Percentiles rank a stretch among this genome's conserved stretches.
Conservation (phyloP, 192 early-diverging fungal genomes). For the Backusella liffmaniae region DNA sequence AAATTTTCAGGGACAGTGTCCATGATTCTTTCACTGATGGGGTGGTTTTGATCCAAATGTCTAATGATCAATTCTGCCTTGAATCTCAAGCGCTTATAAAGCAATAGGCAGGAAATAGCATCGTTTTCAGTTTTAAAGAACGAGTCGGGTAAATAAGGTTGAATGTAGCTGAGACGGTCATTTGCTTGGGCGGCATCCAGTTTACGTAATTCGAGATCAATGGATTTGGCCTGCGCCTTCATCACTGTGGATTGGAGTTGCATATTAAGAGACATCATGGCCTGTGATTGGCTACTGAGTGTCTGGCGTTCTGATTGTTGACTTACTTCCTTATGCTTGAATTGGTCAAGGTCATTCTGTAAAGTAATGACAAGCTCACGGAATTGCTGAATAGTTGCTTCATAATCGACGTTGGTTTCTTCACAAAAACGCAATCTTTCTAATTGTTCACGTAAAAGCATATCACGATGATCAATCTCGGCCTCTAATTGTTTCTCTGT, state of each 20-base stretch:
- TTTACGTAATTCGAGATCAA: conserved; percentile 88
- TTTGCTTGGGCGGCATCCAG: conserved; percentile 83
- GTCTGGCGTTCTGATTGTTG: conserved; percentile 54
- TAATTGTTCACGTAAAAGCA: conserved; percentile 59
- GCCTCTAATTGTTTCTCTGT: conserved; percentile 81
- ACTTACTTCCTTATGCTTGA: conserved; percentile 61
- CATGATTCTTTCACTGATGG: conserved; percentile 56
- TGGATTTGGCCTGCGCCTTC: conserved; percentile 83
- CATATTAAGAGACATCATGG: conserved; percentile 75
- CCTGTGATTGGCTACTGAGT: conserved; percentile 69
- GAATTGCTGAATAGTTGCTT: conserved; percentile 83
- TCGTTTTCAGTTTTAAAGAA: conserved; percentile 82
- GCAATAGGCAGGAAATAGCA: conserved; percentile 66
- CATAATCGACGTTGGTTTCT: conserved; percentile 83
- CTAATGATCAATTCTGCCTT: conserved; percentile 75
- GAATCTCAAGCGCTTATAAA: conserved; percentile 81
- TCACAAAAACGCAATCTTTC: conserved; percentile 62
- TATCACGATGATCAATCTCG: conserved; percentile 80
- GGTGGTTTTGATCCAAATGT: conserved; percentile 63
- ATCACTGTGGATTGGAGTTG: conserved; percentile 79
- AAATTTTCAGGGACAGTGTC: conserved; percentile 52
- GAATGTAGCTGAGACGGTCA: conserved; percentile 61
- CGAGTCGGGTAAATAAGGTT: conserved; percentile 79
- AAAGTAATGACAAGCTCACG: conserved; percentile 77
- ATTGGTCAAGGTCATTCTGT: conserved; percentile 71